Conservation (phyloP, 2,329 filamentous ascomycete species). For the Aspergillus sp. region DNA sequence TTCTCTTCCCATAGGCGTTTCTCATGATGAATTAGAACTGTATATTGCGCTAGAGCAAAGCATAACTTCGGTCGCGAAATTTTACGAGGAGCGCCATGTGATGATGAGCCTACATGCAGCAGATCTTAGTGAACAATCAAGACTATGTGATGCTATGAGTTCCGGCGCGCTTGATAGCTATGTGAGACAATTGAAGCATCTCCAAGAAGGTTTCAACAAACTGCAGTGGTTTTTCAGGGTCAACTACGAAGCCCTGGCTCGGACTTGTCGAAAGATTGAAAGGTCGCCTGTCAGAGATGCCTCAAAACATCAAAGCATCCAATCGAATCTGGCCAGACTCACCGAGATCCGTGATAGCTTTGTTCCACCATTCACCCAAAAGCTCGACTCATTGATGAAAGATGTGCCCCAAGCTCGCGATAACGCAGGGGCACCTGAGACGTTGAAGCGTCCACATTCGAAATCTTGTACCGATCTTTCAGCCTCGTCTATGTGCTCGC, state of each 20-base stretch:
- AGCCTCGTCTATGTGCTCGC: not conserved
- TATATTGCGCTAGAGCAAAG: not conserved
- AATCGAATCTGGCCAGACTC: not conserved
- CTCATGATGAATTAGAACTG: not conserved
- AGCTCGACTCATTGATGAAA: not conserved
- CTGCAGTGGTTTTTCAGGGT: constrained; percentile 17
- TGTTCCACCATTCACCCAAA: not conserved
- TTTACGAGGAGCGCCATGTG: constrained; percentile 1
- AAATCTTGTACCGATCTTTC: not conserved
- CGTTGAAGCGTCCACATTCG: not conserved
- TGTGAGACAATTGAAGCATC: constrained; percentile 3
- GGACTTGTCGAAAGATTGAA: constrained; percentile 10
- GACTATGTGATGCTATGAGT: not conserved
- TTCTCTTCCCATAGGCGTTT: not conserved
- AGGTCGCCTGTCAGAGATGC: not conserved
- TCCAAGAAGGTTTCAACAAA: constrained; percentile 14
- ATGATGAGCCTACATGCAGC: not conserved
- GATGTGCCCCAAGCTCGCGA: not conserved
- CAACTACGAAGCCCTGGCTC: constrained; percentile 20
- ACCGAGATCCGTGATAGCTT: not conserved
- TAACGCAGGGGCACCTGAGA: not conserved
- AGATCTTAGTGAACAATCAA: not conserved
- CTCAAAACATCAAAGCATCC: not conserved
- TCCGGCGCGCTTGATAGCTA: not conserved
- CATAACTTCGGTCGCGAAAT: not conserved